Evolutionary conservation across 345 rosid species (phyloP).

Genomic region (Citrus cavaleriei): DNA sequence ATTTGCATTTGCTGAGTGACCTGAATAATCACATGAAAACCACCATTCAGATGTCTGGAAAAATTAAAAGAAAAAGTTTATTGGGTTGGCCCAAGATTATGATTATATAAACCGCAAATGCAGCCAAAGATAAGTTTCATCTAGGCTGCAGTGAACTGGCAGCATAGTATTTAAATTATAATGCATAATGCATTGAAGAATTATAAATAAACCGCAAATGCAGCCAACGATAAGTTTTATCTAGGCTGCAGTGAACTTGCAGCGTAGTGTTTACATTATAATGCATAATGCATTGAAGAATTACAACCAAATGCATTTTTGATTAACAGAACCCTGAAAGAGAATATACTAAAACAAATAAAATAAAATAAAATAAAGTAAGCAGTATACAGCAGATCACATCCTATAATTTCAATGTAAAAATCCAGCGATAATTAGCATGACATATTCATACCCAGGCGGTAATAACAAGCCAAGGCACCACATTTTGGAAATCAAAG

Average conservation of each 20-base stretch:
- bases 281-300: background rate
- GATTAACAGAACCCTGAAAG: background rate
- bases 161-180: background rate
- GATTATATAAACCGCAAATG: background rate
- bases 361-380: background rate
- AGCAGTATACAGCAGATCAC: background rate
- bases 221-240: background rate
- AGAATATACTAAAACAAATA: background rate
- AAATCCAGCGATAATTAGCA: background rate
- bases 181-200: background rate
- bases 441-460: background rate
- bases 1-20: slow-evolving; percentile 93
- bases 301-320: background rate
- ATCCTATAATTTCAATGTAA: background rate
- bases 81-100: background rate
- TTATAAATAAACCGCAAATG: background rate
- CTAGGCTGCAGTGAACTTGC: background rate
- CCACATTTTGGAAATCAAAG: background rate
- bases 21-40: slow-evolving; percentile 36
- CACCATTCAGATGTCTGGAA: background rate
- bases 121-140: background rate
- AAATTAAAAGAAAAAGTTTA: background rate
- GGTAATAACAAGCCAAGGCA: background rate
- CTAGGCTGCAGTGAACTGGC: background rate
- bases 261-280: background rate